Conservation (phyloP, 2,329 filamentous ascomycete species). For the Rutstroemia sydowiana region DNA sequence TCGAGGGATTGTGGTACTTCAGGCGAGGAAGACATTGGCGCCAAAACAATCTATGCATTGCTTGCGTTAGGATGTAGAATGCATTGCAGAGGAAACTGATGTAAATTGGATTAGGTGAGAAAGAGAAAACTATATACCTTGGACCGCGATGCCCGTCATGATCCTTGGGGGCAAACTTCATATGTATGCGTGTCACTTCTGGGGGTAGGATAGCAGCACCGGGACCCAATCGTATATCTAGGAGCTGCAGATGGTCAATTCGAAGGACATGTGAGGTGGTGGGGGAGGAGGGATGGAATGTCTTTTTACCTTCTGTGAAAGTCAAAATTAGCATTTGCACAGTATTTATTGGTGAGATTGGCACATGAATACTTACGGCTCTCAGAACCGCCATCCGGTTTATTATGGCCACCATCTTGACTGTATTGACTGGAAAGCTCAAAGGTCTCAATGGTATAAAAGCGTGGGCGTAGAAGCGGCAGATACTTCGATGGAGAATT, state of each 20-base stretch:
- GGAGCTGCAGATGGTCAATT: conserved; percentile 40
- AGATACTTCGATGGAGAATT: conserved; percentile 6
- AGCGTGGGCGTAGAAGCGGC: conserved; percentile 6
- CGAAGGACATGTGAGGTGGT: background rate
- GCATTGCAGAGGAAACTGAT: conserved; percentile 15
- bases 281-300: conserved; percentile 6
- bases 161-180: conserved; percentile 60
- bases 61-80: background rate
- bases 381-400: conserved; percentile 69
- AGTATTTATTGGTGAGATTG: background rate
- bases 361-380: conserved; percentile 47
- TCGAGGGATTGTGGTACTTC: conserved; percentile 86
- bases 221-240: conserved; percentile 69
- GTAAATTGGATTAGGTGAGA: background rate
- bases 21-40: conserved; percentile 71
- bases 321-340: conserved; percentile 16
- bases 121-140: conserved; percentile 41
- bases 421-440: background rate
- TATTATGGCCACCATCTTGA: conserved; percentile 47
- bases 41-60: conserved; percentile 74
- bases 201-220: conserved; percentile 76
- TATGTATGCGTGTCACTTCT: conserved; percentile 65
- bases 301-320: conserved; percentile 37
- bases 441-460: background rate
- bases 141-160: conserved; percentile 65